Conservation (phyloP, 2,329 filamentous ascomycete species). For the Teratosphaeriaceae sp. region DNA sequence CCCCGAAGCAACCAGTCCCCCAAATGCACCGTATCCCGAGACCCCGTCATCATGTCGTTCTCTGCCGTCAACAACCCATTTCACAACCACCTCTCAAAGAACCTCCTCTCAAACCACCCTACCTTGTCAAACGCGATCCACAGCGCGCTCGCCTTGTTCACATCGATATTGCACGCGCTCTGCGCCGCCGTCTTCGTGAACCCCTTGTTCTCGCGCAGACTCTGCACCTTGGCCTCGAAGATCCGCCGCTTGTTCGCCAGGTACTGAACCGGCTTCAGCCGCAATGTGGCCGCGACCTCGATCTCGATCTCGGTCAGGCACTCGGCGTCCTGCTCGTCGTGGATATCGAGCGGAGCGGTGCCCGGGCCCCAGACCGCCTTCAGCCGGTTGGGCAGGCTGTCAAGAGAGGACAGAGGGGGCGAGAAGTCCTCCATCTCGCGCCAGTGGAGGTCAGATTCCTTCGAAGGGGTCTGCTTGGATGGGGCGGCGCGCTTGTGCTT, state of each 20-base stretch:
- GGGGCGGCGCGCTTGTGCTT: conserved; percentile 20
- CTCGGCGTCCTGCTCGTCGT: conserved; percentile 60
- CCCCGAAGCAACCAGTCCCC: too few species aligned
- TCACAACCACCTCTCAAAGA: conserved; percentile 6
- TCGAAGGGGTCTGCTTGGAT: conserved; percentile 19
- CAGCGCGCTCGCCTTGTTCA: conserved; percentile 92
- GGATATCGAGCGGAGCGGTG: conserved; percentile 65
- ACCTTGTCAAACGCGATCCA: conserved; percentile 77
- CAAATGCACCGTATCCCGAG: too few species aligned
- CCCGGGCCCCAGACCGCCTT: conserved; percentile 10
- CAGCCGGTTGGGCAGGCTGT: conserved; percentile 13
- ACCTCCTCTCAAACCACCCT: conserved; percentile 26
- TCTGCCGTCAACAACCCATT: background rate
- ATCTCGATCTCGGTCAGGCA: conserved; percentile 75
- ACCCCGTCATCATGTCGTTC: too few species aligned
- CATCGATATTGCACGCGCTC: conserved; percentile 95
- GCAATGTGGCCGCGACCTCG: conserved; percentile 66
- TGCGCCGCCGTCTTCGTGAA: conserved; percentile 95
- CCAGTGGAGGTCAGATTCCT: conserved; percentile 21
- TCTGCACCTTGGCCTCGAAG: conserved; percentile 68
- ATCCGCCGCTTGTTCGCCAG: conserved; percentile 89
- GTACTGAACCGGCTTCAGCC: conserved; percentile 81
- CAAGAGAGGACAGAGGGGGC: conserved; percentile 19
- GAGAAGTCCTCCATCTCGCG: conserved; percentile 20
- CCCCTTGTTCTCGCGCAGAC: conserved; percentile 63